Evolutionary conservation across 495 filamentous ascomycete genomes (phyloP).

Genomic region (Collariella sp.): DNA sequence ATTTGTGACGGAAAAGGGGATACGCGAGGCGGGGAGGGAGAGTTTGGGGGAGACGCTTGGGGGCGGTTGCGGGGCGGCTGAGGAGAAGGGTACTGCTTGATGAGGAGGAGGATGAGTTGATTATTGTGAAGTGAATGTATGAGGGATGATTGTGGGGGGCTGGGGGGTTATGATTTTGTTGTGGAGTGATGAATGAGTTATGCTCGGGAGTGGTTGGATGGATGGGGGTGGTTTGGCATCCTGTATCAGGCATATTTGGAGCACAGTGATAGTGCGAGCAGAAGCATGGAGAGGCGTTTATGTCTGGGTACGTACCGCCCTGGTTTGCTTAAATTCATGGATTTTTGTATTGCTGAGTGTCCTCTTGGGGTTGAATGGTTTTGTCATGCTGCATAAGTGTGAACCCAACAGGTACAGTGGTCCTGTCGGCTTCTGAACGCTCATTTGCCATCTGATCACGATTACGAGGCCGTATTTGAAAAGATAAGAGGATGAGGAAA

Average conservation of each 20-base stretch:
- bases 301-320: background rate
- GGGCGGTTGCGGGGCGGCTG: constrained; percentile 4
- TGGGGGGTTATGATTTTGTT: background rate
- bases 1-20: constrained; percentile 69
- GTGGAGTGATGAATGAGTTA: background rate
- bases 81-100: constrained; percentile 17
- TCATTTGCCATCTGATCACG: too few species aligned
- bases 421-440: too few species aligned
- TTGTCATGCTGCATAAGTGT: too few species aligned
- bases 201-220: background rate
- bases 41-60: constrained; percentile 48
- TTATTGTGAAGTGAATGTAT: constrained; percentile 18
- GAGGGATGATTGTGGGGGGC: background rate
- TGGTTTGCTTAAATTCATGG: background rate
- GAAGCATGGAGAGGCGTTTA: background rate
- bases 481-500: too few species aligned
- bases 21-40: constrained; percentile 66
- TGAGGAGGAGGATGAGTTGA: constrained; percentile 27
- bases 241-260: background rate
- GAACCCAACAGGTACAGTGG: too few species aligned
- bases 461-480: too few species aligned
- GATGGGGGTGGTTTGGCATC: background rate
- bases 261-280: background rate
- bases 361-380: too few species aligned
- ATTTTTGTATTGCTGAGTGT: too few species aligned